Evolutionary conservation across 1,139 yeast species (phyloP).

Genomic region (Kodamaea alishanica): DNA sequence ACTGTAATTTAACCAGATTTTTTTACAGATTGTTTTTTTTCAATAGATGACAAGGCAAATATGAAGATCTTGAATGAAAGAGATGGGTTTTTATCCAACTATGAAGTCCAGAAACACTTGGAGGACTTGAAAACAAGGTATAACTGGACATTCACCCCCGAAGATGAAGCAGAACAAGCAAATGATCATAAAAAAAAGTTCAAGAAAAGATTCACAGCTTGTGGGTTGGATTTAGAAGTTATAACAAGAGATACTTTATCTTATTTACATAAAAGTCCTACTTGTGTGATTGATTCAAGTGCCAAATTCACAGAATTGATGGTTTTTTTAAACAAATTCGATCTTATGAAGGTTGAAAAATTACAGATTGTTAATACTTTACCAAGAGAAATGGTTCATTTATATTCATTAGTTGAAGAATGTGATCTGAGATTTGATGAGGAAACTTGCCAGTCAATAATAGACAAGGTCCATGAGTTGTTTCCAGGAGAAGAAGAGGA

Average conservation of each 20-base stretch:
- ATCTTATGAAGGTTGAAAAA: slow-evolving; percentile 77
- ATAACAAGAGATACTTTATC: slow-evolving; percentile 61
- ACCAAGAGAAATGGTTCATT: slow-evolving; percentile 74
- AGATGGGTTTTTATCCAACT: slow-evolving; percentile 66
- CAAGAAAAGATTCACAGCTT: slow-evolving; percentile 42
- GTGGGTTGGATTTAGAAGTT: slow-evolving; percentile 55
- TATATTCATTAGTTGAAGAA: slow-evolving; percentile 82
- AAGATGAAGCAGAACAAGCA: slow-evolving; percentile 30
- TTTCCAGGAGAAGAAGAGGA: slow-evolving; percentile 45
- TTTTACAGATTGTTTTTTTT: slow-evolving; percentile 2
- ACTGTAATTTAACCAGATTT: background rate
- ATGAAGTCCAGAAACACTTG: slow-evolving; percentile 65
- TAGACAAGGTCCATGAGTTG: slow-evolving; percentile 46
- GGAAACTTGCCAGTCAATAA: slow-evolving; percentile 53
- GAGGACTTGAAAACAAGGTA: slow-evolving; percentile 46
- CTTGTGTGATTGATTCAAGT: slow-evolving; percentile 37
- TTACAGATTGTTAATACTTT: slow-evolving; percentile 77
- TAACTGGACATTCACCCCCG: slow-evolving; percentile 43
- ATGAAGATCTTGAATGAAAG: slow-evolving; percentile 48
- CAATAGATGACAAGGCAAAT: background rate
- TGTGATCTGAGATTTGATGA: slow-evolving; percentile 79
- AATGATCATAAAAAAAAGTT: slow-evolving; percentile 27
- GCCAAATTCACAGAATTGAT: slow-evolving; percentile 55
- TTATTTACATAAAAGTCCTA: slow-evolving; percentile 46
- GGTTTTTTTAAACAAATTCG: slow-evolving; percentile 47